Evolutionary conservation across 257 asterid genomes (phyloP).

Genomic region (Rauvolfia tetraphylla): DNA sequence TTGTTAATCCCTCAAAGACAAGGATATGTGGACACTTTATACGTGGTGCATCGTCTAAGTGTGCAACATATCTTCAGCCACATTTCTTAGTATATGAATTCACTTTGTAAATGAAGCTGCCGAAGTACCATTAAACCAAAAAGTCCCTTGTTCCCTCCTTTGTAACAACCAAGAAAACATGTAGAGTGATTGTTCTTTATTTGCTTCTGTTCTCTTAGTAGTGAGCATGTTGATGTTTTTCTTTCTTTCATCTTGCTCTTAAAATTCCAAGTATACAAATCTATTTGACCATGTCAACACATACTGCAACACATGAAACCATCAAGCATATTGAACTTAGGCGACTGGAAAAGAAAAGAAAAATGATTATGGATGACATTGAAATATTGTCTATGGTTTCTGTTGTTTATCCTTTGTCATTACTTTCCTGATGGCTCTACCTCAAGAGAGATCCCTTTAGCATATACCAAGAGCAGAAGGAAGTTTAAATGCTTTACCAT

Average conservation of each 20-base stretch:
- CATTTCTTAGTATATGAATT: neutral
- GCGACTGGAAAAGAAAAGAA: neutral
- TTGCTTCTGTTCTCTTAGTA: neutral
- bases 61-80: neutral
- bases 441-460: neutral
- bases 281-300: neutral
- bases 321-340: neutral
- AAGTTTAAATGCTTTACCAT: neutral
- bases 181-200: neutral
- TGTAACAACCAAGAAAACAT: neutral
- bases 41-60: neutral
- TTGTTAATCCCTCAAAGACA: neutral
- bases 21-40: neutral
- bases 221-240: neutral
- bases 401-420: neutral
- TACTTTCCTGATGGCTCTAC: neutral
- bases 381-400: neutral
- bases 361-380: neutral
- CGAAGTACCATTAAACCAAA: neutral
- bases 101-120: neutral
- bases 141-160: too few relatives aligned
- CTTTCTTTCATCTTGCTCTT: neutral
- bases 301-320: neutral
- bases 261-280: too few relatives aligned
- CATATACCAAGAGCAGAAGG: neutral